Conservation (phyloP, 2,329 filamentous ascomycete species). For the Ploettnerulaceae sp. region DNA sequence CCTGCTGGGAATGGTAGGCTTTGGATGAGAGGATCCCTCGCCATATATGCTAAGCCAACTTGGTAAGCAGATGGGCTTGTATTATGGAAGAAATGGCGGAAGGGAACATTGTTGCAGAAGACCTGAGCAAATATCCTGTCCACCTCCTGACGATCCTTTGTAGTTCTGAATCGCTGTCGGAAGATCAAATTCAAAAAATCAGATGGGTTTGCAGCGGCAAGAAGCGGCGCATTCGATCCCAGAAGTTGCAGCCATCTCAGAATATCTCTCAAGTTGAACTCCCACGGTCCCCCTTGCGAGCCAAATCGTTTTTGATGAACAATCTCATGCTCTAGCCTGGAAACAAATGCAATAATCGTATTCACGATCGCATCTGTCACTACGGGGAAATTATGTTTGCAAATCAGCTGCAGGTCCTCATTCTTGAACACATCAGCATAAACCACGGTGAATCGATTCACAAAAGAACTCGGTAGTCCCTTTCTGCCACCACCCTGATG, state of each 20-base stretch:
- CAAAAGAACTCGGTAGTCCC: constrained; percentile 89
- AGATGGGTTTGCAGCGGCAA: constrained; percentile 54
- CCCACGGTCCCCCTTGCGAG: constrained; percentile 75
- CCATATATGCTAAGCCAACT: constrained; percentile 70
- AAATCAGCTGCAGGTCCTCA: constrained; percentile 78
- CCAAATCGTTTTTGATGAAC: constrained; percentile 55
- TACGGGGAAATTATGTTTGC: constrained; percentile 66
- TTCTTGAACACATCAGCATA: constrained; percentile 87
- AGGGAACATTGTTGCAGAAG: constrained; percentile 44
- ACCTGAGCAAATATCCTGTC: constrained; percentile 60
- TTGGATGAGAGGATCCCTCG: constrained; percentile 53
- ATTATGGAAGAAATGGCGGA: constrained; percentile 67
- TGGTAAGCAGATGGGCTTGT: constrained; percentile 63
- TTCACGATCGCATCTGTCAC: constrained; percentile 55
- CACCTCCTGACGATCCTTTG: constrained; percentile 62
- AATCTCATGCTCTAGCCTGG: constrained; percentile 68
- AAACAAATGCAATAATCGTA: constrained; percentile 74
- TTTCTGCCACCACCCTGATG: constrained; percentile 95
- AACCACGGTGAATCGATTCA: constrained; percentile 96
- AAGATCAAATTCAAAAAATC: constrained; percentile 83
- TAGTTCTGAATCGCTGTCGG: constrained; percentile 77
- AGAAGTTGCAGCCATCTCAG: constrained; percentile 80
- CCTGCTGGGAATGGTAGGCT: constrained; percentile 48
- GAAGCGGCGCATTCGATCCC: constrained; percentile 53
- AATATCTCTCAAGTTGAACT: constrained; percentile 89